Conservation (phyloP, 257 asterid species). For the Solanum dulcamara region DNA sequence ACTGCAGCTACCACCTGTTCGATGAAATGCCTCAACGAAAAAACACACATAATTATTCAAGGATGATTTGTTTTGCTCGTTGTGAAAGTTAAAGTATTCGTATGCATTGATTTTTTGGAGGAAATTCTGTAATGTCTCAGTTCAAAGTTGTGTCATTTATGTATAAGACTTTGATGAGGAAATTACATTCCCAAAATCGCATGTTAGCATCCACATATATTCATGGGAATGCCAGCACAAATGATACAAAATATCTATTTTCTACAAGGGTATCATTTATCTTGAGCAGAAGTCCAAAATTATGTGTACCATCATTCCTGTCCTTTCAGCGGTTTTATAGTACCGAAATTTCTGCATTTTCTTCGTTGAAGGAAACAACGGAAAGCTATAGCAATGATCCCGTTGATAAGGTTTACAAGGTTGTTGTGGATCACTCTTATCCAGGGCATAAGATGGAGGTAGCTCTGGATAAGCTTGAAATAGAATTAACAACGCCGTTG, state of each 20-base stretch:
- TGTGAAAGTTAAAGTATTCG: constrained; percentile 1
- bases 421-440: constrained; percentile 44
- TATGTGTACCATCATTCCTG: neutral
- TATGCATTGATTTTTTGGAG: neutral
- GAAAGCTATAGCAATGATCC: constrained; percentile 7
- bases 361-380: constrained; percentile 5
- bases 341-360: constrained; percentile 14
- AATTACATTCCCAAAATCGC: neutral
- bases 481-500: constrained; percentile 55
- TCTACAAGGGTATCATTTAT: neutral
- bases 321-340: constrained; percentile 27
- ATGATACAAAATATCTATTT: neutral
- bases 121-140: neutral
- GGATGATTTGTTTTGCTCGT: neutral
- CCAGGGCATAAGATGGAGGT: constrained; percentile 73
- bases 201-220: neutral
- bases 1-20: constrained; percentile 22
- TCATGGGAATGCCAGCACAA: neutral
- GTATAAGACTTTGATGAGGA: neutral
- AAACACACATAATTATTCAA: neutral
- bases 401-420: constrained; percentile 42
- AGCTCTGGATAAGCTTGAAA: constrained; percentile 49
- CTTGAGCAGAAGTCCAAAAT: neutral
- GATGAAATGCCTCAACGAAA: constrained; percentile 35
- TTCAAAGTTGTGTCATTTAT: neutral